Evolutionary conservation across 202 grass and related monocot genomes (phyloP).

Genomic region (Schoenoplectus tabernaemontani): DNA sequence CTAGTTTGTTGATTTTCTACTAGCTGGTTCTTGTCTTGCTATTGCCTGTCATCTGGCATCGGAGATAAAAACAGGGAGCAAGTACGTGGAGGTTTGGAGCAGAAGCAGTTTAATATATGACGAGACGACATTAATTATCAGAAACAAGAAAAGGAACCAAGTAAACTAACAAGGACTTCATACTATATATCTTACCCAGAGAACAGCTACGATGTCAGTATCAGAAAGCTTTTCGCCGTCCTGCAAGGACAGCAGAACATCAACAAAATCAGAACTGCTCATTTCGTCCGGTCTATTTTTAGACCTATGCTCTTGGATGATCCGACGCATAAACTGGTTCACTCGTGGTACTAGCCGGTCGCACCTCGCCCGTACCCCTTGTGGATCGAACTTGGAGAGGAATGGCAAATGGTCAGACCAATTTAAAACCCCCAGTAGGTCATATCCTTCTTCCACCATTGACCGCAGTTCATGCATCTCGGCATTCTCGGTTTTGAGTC

Average conservation of each 20-base stretch:
- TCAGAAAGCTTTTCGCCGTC: slow-evolving; percentile 49
- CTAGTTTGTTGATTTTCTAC: background rate
- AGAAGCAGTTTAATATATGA: no score
- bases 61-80: no score
- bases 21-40: background rate
- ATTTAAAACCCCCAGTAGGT: slow-evolving; percentile 63
- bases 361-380: slow-evolving; percentile 45
- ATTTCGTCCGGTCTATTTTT: background rate
- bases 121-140: background rate
- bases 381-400: slow-evolving; percentile 52
- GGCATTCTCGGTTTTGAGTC: slow-evolving; percentile 34
- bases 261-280: slow-evolving; percentile 40
- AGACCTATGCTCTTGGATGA: slow-evolving; percentile 59
- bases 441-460: slow-evolving; percentile 85
- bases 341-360: slow-evolving; percentile 47
- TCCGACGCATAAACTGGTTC: slow-evolving; percentile 45
- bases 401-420: slow-evolving; percentile 89
- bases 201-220: slow-evolving; percentile 68
- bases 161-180: background rate
- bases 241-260: slow-evolving; percentile 58
- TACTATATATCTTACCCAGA: slow-evolving; percentile 51
- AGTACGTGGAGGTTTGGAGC: no score
- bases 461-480: slow-evolving; percentile 46
- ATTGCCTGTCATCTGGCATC: no score
- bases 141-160: background rate